Evolutionary conservation across 345 rosid genomes (phyloP).

Genomic region (Bruguiera gymnorhiza): DNA sequence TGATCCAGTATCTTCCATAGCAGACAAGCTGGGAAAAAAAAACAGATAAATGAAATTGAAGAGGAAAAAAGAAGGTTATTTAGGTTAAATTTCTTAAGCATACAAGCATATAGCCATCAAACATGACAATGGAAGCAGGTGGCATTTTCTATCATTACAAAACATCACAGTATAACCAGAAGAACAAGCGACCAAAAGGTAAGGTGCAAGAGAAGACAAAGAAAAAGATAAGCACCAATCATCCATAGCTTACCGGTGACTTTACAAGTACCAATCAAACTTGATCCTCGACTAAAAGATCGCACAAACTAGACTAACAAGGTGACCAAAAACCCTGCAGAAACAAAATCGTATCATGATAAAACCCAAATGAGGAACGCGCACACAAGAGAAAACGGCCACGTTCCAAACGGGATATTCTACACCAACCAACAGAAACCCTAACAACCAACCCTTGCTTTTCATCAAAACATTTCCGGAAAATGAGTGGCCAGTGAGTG

Average conservation of each 20-base stretch:
- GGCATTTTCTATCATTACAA: not conserved
- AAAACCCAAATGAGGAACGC: not conserved
- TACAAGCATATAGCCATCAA: not conserved
- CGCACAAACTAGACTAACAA: constrained; percentile 6
- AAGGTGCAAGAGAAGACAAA: not conserved
- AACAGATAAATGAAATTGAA: not conserved
- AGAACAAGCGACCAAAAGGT: not conserved
- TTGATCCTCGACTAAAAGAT: constrained; percentile 3
- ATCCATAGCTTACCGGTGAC: not conserved
- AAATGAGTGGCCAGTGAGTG: not conserved
- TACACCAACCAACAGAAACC: not conserved
- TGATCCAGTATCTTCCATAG: constrained; percentile 72
- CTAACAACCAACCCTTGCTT: not conserved
- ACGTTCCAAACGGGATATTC: too few species aligned
- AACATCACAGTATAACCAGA: not conserved
- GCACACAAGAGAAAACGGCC: not conserved
- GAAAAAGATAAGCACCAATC: too few species aligned
- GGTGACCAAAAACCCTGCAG: constrained; percentile 4
- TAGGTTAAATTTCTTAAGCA: not conserved
- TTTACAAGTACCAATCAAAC: constrained; percentile 3
- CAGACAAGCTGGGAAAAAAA: constrained; percentile 32
- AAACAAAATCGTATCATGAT: not conserved
- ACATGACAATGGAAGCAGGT: not conserved
- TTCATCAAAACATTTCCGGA: not conserved
- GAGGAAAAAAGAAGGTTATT: not conserved